These are phyloP conservation scores for Alternaria sp. DNA, from an alignment of 2,329 filamentous ascomycete genomes.

Conservation along the genomic window DNA sequence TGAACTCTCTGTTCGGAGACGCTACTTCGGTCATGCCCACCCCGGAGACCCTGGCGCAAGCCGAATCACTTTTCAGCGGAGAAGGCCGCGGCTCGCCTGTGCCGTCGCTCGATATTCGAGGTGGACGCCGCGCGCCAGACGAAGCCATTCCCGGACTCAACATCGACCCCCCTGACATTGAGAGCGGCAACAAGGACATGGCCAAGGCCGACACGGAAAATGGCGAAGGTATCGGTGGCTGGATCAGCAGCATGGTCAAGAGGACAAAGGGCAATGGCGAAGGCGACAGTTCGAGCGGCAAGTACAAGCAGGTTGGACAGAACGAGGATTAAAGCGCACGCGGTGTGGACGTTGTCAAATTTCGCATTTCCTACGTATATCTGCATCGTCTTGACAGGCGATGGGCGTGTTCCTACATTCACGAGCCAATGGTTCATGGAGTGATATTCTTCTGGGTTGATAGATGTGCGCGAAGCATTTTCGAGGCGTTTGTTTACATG, in stretches of 20 bases:
- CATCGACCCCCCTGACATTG: constrained; percentile 77
- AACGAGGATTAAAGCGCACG: constrained; percentile 41
- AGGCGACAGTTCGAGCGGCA: constrained; percentile 54
- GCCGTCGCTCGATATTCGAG: constrained; percentile 76
- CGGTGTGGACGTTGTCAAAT: constrained; percentile 20
- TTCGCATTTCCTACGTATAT: constrained; percentile 32
- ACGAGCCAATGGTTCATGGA: constrained; percentile 29
- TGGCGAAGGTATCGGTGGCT: constrained; percentile 69
- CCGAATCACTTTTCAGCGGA: constrained; percentile 79
- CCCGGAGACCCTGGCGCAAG: constrained; percentile 78
- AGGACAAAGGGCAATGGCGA: constrained; percentile 59
- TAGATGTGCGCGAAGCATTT: constrained; percentile 43
- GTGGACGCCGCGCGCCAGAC: constrained; percentile 55
- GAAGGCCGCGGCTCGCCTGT: constrained; percentile 73
- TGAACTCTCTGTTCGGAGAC: constrained; percentile 94
- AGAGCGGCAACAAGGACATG: constrained; percentile 61
- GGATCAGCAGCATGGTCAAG: constrained; percentile 73
- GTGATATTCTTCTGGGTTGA: constrained; percentile 32
- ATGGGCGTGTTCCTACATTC: constrained; percentile 40
- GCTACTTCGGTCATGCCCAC: constrained; percentile 84
- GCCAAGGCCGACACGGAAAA: constrained; percentile 39
- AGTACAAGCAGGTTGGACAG: constrained; percentile 59
- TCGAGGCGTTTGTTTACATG: constrained; percentile 19
- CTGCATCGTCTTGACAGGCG: constrained; percentile 27
- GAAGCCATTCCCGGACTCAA: constrained; percentile 80